Conservation (phyloP, 352 stramenopile genomes). For the Pythium plurisporium region DNA sequence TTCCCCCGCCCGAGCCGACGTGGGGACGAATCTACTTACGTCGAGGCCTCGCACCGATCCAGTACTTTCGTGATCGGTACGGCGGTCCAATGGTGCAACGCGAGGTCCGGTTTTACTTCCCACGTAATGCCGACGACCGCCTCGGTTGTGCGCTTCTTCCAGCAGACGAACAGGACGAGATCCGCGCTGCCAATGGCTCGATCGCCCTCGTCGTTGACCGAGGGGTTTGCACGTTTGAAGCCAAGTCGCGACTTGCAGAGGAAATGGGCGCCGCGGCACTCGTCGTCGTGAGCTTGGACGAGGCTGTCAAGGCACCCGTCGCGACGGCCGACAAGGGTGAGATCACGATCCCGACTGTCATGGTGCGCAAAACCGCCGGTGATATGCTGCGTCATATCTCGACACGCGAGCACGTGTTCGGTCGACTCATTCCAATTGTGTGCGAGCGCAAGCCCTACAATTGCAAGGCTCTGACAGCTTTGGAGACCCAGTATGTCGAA, state of each 20-base stretch:
- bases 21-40: conserved; percentile 73
- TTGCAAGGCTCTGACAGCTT: conserved; percentile 28
- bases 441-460: conserved; percentile 45
- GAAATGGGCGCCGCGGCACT: conserved; percentile 42
- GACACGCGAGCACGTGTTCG: conserved; percentile 29
- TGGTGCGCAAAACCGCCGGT: conserved; percentile 51
- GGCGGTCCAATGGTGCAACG: conserved; percentile 33
- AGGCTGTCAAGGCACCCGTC: conserved; percentile 38
- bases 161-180: conserved; percentile 22
- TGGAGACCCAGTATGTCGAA: conserved; percentile 40
- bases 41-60: conserved; percentile 52
- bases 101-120: conserved; percentile 50
- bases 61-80: conserved; percentile 69
- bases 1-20: conserved; percentile 22
- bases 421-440: conserved; percentile 47
- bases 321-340: conserved; percentile 36
- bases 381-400: conserved; percentile 38
- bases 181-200: conserved; percentile 31
- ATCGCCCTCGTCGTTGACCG: conserved; percentile 50
- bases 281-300: conserved; percentile 43
- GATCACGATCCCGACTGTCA: conserved; percentile 53
- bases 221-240: conserved; percentile 62
- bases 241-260: conserved; percentile 47
- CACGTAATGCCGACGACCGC: conserved; percentile 26
- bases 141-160: conserved; percentile 42